These are phyloP conservation scores for Quercus phellos DNA, from an alignment of 331 rosid species.

Conservation along the genomic window DNA sequence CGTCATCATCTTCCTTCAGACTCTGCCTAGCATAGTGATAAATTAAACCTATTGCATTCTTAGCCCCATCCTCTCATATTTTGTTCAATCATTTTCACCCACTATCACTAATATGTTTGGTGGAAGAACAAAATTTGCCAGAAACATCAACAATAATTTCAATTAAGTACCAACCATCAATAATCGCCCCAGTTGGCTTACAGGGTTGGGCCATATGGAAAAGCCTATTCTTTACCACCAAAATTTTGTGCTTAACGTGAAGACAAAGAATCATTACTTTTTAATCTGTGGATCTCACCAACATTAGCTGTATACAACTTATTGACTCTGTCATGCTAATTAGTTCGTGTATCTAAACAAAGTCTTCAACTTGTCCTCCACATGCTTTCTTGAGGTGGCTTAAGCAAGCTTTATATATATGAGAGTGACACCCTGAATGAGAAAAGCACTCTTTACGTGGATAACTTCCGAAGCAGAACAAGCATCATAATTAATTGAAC, in stretches of 20 bases:
- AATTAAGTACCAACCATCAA: neutral
- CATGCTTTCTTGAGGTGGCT: constrained; percentile 19
- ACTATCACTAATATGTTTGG: neutral
- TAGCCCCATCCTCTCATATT: neutral
- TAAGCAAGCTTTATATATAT: neutral
- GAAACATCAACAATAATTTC: neutral
- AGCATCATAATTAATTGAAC: neutral
- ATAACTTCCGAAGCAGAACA: neutral
- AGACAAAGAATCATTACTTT: neutral
- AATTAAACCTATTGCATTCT: neutral
- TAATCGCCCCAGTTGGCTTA: neutral
- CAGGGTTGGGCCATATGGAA: neutral
- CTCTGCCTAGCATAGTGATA: neutral
- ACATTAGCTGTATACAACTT: neutral
- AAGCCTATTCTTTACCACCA: neutral
- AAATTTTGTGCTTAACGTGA: neutral
- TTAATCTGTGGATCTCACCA: neutral
- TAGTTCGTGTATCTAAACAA: neutral
- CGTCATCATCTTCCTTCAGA: neutral
- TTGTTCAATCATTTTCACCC: neutral
- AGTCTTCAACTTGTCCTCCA: constrained; percentile 1
- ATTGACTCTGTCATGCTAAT: neutral
- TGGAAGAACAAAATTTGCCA: neutral
- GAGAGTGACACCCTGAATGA: constrained; percentile 16
- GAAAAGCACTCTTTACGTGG: neutral